Percentiles rank a stretch among this genome's conserved stretches.
Conservation (phyloP, 2,329 filamentous ascomycete genomes). For the Chaetomium strumarium region DNA sequence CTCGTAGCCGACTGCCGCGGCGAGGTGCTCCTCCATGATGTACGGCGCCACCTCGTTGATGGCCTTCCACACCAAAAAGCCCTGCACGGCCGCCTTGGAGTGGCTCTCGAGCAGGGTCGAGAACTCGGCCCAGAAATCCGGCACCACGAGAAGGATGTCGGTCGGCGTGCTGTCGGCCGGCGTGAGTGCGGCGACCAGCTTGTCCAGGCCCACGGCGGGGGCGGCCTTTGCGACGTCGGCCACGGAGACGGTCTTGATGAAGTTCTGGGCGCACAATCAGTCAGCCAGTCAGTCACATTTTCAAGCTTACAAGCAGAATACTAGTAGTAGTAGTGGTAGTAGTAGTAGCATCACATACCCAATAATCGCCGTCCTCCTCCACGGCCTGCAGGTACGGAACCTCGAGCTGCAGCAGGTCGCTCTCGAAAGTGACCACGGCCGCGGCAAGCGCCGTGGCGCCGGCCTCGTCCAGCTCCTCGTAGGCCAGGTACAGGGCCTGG, state of each 20-base stretch:
- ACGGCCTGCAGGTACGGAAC: not conserved
- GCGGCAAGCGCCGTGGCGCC: not conserved
- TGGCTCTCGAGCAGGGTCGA: constrained; percentile 37
- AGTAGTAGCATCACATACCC: not conserved
- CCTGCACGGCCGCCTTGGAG: constrained; percentile 14
- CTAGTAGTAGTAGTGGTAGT: too few species aligned
- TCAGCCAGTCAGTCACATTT: not conserved
- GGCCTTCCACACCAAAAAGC: constrained; percentile 55
- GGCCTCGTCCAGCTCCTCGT: not conserved
- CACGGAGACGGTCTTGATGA: not conserved
- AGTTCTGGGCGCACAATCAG: not conserved
- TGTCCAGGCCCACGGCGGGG: constrained; percentile 12
- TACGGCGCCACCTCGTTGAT: constrained; percentile 50
- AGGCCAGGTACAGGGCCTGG: not conserved
- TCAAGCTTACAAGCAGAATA: too few species aligned
- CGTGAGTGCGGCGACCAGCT: constrained; percentile 8
- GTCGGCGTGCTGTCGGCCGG: constrained; percentile 1
- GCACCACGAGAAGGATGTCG: not conserved
- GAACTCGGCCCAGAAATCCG: not conserved
- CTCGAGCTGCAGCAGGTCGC: not conserved
- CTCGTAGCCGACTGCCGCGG: constrained; percentile 28
- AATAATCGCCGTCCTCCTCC: not conserved
- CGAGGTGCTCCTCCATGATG: constrained; percentile 41
- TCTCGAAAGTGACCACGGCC: not conserved
- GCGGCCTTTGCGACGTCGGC: not conserved